These are phyloP conservation scores for Monilinia polystroma DNA, from an alignment of 2,329 filamentous ascomycete genomes.

Conservation along the genomic window DNA sequence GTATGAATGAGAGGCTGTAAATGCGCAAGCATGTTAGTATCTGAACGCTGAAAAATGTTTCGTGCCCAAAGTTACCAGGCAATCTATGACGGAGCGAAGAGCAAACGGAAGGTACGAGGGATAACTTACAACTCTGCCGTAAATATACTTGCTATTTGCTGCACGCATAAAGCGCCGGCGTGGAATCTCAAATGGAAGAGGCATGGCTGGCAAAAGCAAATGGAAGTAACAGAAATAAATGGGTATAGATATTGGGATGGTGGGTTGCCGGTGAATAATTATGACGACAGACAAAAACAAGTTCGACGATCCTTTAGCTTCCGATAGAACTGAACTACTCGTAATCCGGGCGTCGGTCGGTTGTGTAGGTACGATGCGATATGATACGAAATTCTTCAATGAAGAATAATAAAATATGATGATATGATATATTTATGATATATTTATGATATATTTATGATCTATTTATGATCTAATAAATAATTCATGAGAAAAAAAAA, in stretches of 20 bases:
- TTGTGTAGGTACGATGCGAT: too few species aligned
- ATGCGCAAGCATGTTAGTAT: conserved; percentile 23
- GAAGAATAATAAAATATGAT: too few species aligned
- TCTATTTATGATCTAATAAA: too few species aligned
- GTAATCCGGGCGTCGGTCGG: too few species aligned
- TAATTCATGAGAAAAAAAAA: too few species aligned
- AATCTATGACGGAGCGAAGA: background rate
- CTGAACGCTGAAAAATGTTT: background rate
- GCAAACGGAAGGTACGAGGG: conserved; percentile 11
- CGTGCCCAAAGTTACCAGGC: background rate
- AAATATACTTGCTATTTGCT: conserved; percentile 71
- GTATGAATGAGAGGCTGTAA: conserved; percentile 81
- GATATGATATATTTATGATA: too few species aligned
- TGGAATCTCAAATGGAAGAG: conserved; percentile 52
- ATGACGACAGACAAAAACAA: conserved; percentile 23
- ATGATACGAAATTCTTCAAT: too few species aligned
- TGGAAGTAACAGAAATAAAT: conserved; percentile 1
- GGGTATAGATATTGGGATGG: background rate
- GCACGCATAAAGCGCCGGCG: conserved; percentile 62
- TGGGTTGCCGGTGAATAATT: conserved; percentile 4
- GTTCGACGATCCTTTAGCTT: conserved; percentile 7
- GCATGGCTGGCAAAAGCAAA: conserved; percentile 45
- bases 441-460: too few species aligned
- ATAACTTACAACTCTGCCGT: conserved; percentile 66
- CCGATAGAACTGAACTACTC: background rate